Conservation (phyloP, 208 protist genomes). For the Leishmania turanica region DNA sequence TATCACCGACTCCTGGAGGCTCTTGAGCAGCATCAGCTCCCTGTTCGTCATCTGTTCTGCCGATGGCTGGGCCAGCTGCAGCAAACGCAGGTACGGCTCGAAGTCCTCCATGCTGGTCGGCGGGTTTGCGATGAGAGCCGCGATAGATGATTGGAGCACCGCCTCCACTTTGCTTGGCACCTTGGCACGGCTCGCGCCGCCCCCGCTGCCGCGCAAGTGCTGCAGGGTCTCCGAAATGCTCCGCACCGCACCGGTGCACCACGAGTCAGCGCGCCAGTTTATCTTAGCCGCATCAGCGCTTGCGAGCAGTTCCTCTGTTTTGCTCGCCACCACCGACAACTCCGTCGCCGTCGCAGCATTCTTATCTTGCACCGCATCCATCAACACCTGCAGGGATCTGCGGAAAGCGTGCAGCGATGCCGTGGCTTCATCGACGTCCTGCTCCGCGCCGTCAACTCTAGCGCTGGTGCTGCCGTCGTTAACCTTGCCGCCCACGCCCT, state of each 20-base stretch:
- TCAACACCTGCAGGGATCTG: slow-evolving; percentile 21
- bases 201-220: background rate
- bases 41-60: slow-evolving; percentile 33
- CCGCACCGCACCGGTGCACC: slow-evolving; percentile 6
- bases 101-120: slow-evolving; percentile 38
- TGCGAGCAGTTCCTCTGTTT: slow-evolving; percentile 27
- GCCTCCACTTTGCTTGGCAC: slow-evolving; percentile 26
- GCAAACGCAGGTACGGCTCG: slow-evolving; percentile 43
- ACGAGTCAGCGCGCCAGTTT: slow-evolving; percentile 23
- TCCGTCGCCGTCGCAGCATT: background rate
- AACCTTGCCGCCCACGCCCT: background rate
- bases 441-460: background rate
- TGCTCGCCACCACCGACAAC: slow-evolving; percentile 17
- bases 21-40: slow-evolving; percentile 46
- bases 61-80: slow-evolving; percentile 30
- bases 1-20: slow-evolving; percentile 49
- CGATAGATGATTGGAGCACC: slow-evolving; percentile 22
- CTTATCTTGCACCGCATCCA: slow-evolving; percentile 11
- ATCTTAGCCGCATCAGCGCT: slow-evolving; percentile 19
- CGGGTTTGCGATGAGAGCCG: slow-evolving; percentile 14
- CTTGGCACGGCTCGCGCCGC: background rate
- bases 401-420: slow-evolving; percentile 20
- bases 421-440: background rate
- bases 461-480: background rate
- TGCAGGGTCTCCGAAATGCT: slow-evolving; percentile 19